Evolutionary conservation across 352 stramenopile genomes (phyloP), one percentile per base, ranked within the genome.

Genomic region (Lagenidium giganteum): DNA sequence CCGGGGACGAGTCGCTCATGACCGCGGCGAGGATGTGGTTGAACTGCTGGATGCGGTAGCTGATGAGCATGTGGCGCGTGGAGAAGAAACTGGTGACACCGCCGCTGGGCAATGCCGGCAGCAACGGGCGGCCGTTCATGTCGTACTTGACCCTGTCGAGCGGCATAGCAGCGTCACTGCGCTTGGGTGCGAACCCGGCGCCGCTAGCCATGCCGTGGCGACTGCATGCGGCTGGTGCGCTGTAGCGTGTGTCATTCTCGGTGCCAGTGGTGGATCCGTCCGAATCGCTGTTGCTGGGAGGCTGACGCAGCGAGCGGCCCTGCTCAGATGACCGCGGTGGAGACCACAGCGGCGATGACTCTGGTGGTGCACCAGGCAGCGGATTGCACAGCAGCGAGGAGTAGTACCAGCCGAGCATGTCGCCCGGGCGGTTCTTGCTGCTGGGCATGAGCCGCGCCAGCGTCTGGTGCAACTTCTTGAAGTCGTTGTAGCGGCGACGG

Each of bases 401-500:
- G 35, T 72, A 74, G 34, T 60, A 64, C 24, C 28, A 13, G 21
- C 54, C 47, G 33, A 77, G 48, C 36, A 47, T 51, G 8, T 60
- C 16, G 24, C 42, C 57, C 12, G 39, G 31, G 37, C 27, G 18
- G 21, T 53, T 51, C 38, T 42, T 37, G 45, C 58, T 56, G 32
- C 44, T 37, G 14, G 74, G 65, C 78, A 87, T 90, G 38, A 47
- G 47, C 42, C 67, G 52, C n/a, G 51, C 31, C 32, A 90, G 57
- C 23, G 75, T 54, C 1, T 67, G 37, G 44, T 87, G 69, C 53
- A 90, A 70, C 31, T 61, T 54, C 51, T 71, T 73, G 37, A 90
- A 87, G 51, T 90, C 78, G 45, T 80, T 83, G 60, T 83, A 90
- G 5, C 78, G 70, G 17, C 78, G 70, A 14, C 78, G 74, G 32